Evolutionary conservation across 768 basidiomycete genomes (phyloP).

Genomic region (Macrolepiota dolichaula): DNA sequence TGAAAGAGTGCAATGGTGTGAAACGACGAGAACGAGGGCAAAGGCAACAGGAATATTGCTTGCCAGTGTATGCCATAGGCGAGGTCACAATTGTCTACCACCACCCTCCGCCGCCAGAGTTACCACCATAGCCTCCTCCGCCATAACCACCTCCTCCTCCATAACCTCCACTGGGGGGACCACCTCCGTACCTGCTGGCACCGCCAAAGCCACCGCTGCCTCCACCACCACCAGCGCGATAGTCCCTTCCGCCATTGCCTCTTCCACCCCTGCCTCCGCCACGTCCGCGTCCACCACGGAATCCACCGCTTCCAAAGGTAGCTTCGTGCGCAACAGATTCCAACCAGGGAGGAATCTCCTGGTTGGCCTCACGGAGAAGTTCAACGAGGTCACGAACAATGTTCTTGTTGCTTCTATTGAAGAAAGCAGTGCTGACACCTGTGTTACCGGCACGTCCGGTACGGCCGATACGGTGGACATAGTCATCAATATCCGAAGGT

Average conservation of each 20-base stretch:
- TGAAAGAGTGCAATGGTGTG: conserved; percentile 1
- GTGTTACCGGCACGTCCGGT: conserved; percentile 99
- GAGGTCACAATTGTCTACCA: conserved; percentile 32
- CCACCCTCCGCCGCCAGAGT: conserved; percentile 32
- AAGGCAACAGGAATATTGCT: neutral
- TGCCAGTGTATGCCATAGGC: neutral
- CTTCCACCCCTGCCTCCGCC: conserved; percentile 61
- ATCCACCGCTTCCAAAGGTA: conserved; percentile 61
- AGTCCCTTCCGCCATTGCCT: conserved; percentile 43
- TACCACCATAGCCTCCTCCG: conserved; percentile 23
- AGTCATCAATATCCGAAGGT: conserved; percentile 97
- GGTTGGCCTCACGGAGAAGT: conserved; percentile 92
- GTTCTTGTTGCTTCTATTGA: conserved; percentile 89
- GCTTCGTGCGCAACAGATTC: conserved; percentile 82
- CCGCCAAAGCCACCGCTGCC: conserved; percentile 28
- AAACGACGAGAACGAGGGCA: conserved; percentile 13
- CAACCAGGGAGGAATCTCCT: conserved; percentile 90
- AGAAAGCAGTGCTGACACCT: conserved; percentile 94
- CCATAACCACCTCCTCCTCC: conserved; percentile 28
- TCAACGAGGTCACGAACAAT: conserved; percentile 92
- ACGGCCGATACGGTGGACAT: conserved; percentile 97
- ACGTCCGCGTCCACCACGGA: conserved; percentile 53
- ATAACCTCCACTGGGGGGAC: conserved; percentile 23
- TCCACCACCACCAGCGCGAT: conserved; percentile 37
- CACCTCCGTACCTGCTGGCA: conserved; percentile 22